phyloP scores from a whole-genome alignment of 257 asterid genomes.

The Petrea volubilis region DNA sequence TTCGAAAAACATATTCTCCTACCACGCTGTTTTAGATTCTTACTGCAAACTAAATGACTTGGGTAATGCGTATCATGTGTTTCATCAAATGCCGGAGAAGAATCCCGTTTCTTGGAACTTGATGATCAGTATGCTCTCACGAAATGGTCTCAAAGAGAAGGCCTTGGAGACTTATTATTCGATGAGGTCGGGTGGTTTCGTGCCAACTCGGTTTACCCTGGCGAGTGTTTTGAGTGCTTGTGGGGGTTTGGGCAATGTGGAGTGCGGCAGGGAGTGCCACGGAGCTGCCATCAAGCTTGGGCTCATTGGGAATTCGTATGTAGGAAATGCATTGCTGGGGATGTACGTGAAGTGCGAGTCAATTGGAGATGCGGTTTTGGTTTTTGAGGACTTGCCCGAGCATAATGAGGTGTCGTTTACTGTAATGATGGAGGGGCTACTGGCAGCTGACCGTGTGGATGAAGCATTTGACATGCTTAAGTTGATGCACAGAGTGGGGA shows the following conservation, averaged over 20 bases:
- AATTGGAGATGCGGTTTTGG: constrained; percentile 43
- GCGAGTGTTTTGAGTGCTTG: constrained; percentile 78
- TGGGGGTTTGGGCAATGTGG: constrained; percentile 49
- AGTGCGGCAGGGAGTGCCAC: constrained; percentile 65
- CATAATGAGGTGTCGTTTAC: constrained; percentile 75
- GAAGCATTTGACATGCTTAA: constrained; percentile 70
- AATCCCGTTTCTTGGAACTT: constrained; percentile 66
- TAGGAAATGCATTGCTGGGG: constrained; percentile 66
- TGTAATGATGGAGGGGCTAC: constrained; percentile 67
- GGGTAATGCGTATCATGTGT: constrained; percentile 45
- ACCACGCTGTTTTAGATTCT: constrained; percentile 60
- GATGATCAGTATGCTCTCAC: constrained; percentile 52
- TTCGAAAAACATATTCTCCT: constrained; percentile 57
- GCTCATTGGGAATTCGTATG: constrained; percentile 53
- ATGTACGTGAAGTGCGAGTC: constrained; percentile 68
- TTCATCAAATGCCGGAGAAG: constrained; percentile 60
- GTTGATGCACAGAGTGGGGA: constrained; percentile 52
- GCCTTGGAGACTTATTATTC: constrained; percentile 54
- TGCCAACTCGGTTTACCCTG: constrained; percentile 62
- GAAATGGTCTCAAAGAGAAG: constrained; percentile 49
- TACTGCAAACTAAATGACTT: constrained; percentile 59
- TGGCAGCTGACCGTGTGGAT: constrained; percentile 46
- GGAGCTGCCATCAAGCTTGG: constrained; percentile 62
- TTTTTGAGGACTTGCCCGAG: constrained; percentile 55
- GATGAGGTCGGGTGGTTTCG: constrained; percentile 51